phyloP scores from a whole-genome alignment of 1,284 basidiomycete species.

The Ustilago shanxiensis region DNA sequence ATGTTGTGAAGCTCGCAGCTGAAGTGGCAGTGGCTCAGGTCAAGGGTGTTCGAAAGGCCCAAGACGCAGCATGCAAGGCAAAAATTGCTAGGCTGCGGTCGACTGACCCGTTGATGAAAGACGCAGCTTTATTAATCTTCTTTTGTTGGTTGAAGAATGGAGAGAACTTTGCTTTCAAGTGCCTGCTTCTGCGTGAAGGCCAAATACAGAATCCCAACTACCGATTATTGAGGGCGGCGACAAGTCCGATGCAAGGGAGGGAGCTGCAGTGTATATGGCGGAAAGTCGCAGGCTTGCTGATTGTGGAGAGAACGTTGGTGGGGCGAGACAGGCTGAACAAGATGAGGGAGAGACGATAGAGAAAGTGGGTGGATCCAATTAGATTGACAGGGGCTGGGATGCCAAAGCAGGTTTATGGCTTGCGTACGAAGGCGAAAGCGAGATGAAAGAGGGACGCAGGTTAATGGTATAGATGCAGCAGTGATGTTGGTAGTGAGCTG shows the following conservation, averaged over 20 bases:
- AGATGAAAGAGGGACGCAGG: slow-evolving; percentile 8
- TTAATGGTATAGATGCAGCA: background rate
- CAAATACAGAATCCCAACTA: no score
- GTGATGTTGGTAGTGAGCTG: background rate
- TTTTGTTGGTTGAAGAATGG: background rate
- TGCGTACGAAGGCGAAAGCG: background rate
- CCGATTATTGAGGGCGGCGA: background rate
- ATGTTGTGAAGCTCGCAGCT: background rate
- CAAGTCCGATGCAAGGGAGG: background rate
- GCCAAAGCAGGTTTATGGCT: background rate
- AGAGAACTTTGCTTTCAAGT: background rate
- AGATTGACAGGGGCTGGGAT: background rate
- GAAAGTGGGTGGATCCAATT: background rate
- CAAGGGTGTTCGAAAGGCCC: background rate
- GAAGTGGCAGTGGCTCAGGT: background rate
- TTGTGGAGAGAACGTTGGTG: background rate
- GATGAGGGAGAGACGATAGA: background rate
- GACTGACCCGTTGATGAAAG: background rate
- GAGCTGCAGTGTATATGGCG: background rate
- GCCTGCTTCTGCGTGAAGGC: no score
- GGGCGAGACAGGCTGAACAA: background rate
- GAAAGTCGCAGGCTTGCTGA: background rate
- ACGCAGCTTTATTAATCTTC: no score
- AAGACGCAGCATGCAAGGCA: background rate
- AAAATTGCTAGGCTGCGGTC: background rate